These are phyloP conservation scores for Nicotiana obtusifolia DNA, from an alignment of 257 asterid species.

Conservation along the genomic window DNA sequence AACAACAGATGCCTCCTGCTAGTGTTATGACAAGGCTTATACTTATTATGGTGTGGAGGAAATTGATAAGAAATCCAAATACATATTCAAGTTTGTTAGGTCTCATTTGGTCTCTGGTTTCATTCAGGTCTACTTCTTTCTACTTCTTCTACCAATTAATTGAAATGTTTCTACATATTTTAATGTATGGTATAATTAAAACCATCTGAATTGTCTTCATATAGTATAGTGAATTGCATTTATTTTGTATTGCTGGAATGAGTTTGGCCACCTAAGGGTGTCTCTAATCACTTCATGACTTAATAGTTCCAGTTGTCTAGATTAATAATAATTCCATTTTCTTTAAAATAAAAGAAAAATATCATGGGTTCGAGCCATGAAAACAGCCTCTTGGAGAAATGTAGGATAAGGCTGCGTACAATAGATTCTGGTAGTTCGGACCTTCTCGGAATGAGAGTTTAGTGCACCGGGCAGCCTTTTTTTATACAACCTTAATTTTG, in stretches of 20 bases:
- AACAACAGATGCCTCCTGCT: slow-evolving; percentile 89
- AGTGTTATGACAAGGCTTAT: slow-evolving; percentile 94
- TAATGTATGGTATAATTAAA: background rate
- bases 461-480: too few species aligned
- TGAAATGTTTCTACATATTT: background rate
- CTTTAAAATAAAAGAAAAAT: background rate
- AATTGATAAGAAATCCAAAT: slow-evolving; percentile 88
- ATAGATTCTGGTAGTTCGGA: too few species aligned
- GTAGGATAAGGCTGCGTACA: too few species aligned
- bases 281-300: background rate
- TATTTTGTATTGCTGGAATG: background rate
- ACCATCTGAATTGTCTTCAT: background rate
- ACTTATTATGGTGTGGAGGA: slow-evolving; percentile 92
- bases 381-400: too few species aligned
- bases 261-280: background rate
- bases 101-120: slow-evolving; percentile 77
- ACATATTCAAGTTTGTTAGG: slow-evolving; percentile 85
- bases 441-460: too few species aligned
- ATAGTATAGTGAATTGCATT: background rate
- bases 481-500: background rate
- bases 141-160: background rate
- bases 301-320: background rate
- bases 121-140: slow-evolving; percentile 49
- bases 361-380: too few species aligned
- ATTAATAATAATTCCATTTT: background rate